These are phyloP conservation scores for Populus hybrid DNA, from an alignment of 441 rosid species.

Conservation along the genomic window DNA sequence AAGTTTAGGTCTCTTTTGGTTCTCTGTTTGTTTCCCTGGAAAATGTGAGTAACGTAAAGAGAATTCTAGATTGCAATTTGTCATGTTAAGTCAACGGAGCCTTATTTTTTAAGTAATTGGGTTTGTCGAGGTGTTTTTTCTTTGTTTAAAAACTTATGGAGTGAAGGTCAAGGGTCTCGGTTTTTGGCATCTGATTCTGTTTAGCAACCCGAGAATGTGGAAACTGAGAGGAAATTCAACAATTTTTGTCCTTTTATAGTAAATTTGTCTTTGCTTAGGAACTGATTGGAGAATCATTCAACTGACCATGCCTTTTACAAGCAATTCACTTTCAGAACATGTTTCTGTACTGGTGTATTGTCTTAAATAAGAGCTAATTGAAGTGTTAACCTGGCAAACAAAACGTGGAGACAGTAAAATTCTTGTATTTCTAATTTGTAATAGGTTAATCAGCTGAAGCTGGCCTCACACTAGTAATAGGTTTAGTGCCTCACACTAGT, in stretches of 20 bases:
- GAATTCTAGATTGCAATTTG: background rate
- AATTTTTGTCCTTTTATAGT: background rate
- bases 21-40: slow-evolving; percentile 10
- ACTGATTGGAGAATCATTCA: background rate
- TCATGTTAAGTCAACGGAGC: background rate
- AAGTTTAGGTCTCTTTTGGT: background rate
- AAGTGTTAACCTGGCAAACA: background rate
- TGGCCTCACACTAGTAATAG: too few relatives aligned
- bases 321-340: too few relatives aligned
- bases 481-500: background rate
- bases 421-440: background rate
- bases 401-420: background rate
- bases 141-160: background rate
- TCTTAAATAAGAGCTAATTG: too few relatives aligned
- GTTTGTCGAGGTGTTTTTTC: background rate
- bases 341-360: too few relatives aligned
- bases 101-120: background rate
- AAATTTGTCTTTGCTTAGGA: background rate
- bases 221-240: background rate
- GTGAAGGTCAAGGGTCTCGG: slow-evolving; percentile 1
- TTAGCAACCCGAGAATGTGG: background rate
- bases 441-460: background rate
- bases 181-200: background rate
- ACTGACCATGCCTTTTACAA: background rate
- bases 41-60: slow-evolving; percentile 10